A percentile compares a stretch with the other conserved stretches of the same genome.
These are phyloP conservation scores for Stygiomarasmius scandens DNA, from an alignment of 1,284 basidiomycete genomes.

Conservation along the genomic window DNA sequence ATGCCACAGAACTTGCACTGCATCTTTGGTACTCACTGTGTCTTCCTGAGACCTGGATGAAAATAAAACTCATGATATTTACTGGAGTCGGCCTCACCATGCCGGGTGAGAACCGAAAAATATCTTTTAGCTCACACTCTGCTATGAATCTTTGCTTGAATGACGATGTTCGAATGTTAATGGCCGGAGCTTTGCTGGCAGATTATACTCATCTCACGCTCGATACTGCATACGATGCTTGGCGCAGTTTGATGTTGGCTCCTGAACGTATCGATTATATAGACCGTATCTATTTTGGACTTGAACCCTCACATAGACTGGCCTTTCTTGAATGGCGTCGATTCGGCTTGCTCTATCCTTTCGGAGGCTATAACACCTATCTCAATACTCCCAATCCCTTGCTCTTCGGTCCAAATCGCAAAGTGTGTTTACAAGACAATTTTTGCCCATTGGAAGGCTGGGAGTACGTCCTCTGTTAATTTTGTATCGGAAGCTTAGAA, in stretches of 20 bases:
- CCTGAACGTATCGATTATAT: slow-evolving; percentile 8
- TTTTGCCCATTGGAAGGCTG: slow-evolving; percentile 40
- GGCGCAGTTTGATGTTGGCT: neutral
- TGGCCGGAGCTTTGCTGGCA: too few relatives aligned
- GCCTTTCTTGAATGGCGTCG: slow-evolving; percentile 1
- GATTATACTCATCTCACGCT: too few relatives aligned
- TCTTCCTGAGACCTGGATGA: too few relatives aligned
- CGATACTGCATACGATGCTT: neutral
- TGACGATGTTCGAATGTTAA: too few relatives aligned
- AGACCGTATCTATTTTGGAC: neutral
- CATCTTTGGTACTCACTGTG: slow-evolving; percentile 40
- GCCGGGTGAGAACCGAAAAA: too few relatives aligned
- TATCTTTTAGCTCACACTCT: too few relatives aligned
- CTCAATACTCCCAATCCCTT: neutral
- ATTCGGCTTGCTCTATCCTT: slow-evolving; percentile 1
- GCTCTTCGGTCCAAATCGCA: slow-evolving; percentile 15
- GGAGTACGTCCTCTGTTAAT: slow-evolving; percentile 35
- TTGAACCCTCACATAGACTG: slow-evolving; percentile 3
- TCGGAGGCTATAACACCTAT: neutral
- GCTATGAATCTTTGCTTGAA: too few relatives aligned
- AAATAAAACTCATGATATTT: too few relatives aligned
- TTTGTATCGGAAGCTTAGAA: neutral
- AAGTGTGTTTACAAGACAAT: slow-evolving; percentile 32
- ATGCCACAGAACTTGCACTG: slow-evolving; percentile 34
- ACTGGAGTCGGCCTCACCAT: too few relatives aligned